These are phyloP conservation scores for Nakazawaea anatomiae DNA, from an alignment of 805 yeast species.

Conservation along the genomic window DNA sequence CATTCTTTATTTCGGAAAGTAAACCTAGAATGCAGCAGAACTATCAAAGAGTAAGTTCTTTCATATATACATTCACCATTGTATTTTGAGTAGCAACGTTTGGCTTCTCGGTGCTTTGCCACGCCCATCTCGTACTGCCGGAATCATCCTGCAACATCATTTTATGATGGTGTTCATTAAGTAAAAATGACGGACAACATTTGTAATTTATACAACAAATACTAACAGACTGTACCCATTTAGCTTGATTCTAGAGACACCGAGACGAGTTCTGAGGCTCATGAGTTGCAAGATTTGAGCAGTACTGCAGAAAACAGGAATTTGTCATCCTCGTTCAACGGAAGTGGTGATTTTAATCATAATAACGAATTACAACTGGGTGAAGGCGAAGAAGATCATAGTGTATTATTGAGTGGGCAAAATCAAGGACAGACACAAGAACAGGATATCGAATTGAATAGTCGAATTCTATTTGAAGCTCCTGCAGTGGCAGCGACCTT, in stretches of 20 bases:
- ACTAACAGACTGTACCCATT: too few species aligned
- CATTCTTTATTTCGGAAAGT: too few species aligned
- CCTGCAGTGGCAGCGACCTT: too few species aligned
- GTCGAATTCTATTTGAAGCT: too few species aligned
- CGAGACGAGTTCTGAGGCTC: constrained; percentile 6
- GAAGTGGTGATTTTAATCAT: constrained; percentile 3
- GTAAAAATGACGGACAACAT: too few species aligned
- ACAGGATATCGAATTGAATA: neutral
- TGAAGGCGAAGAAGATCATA: neutral
- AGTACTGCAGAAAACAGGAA: constrained; percentile 2
- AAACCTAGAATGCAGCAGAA: neutral
- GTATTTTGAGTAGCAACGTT: neutral
- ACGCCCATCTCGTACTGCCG: neutral
- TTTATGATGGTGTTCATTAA: too few species aligned
- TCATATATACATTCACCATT: neutral
- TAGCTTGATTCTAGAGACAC: neutral
- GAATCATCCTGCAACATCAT: neutral
- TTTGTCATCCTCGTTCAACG: constrained; percentile 13
- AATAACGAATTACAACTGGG: neutral
- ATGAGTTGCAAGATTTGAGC: constrained; percentile 8
- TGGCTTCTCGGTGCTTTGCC: neutral
- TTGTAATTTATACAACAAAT: too few species aligned
- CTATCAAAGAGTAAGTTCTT: constrained; percentile 11
- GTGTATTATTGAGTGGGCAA: neutral
- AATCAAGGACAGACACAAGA: neutral